Conservation (phyloP, 768 basidiomycete species). For the Kwoniella europaea region DNA sequence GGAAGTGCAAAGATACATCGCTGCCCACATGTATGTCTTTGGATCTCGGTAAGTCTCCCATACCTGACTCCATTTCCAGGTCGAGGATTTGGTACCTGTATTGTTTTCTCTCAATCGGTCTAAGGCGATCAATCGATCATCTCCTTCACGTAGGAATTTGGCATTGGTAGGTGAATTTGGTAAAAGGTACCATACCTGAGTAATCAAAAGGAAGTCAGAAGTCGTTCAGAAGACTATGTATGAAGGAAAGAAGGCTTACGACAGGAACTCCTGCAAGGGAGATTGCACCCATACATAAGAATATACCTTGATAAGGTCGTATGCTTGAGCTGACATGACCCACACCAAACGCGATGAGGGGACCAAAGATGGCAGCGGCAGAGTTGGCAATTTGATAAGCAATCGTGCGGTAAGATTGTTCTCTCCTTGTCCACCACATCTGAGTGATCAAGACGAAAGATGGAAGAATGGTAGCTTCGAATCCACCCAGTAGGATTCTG, state of each 20-base stretch:
- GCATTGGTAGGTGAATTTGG: conserved; percentile 44
- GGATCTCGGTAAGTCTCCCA: conserved; percentile 34
- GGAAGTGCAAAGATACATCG: conserved; percentile 22
- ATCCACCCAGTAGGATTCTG: conserved; percentile 49
- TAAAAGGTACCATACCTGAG: conserved; percentile 32
- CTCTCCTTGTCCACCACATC: conserved; percentile 35
- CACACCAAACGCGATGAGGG: conserved; percentile 24
- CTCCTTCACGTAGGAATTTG: conserved; percentile 41
- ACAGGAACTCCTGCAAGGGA: conserved; percentile 32
- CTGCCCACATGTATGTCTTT: conserved; percentile 38
- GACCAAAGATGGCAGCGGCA: conserved; percentile 32
- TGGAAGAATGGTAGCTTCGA: conserved; percentile 56
- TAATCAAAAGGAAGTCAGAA: not conserved
- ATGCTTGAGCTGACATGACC: conserved; percentile 21
- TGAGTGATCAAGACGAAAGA: conserved; percentile 22
- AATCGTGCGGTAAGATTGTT: conserved; percentile 38
- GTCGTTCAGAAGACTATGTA: not conserved
- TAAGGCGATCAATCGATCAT: conserved; percentile 44
- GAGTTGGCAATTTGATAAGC: conserved; percentile 37
- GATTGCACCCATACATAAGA: conserved; percentile 39
- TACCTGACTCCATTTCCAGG: conserved; percentile 40
- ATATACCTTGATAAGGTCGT: conserved; percentile 36
- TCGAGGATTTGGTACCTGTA: conserved; percentile 35
- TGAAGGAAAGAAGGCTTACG: conserved; percentile 8
- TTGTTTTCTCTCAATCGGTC: conserved; percentile 45